These are phyloP conservation scores for Coprinopsis marcescibilis DNA, from an alignment of 768 basidiomycete genomes.

Conservation along the genomic window DNA sequence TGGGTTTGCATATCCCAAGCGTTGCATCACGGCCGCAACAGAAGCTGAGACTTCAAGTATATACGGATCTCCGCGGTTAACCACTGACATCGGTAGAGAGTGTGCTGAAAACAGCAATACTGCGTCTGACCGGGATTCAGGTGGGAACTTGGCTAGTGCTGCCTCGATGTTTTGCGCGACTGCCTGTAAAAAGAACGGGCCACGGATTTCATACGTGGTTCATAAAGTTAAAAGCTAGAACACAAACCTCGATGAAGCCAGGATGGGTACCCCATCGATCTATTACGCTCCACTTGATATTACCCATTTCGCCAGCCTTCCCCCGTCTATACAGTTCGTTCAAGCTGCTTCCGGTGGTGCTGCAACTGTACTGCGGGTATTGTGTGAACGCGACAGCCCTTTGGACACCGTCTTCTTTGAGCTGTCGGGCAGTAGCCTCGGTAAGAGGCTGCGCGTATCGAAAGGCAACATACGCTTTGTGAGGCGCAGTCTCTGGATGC, in stretches of 20 bases:
- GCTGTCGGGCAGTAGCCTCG: constrained; percentile 70
- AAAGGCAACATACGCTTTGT: constrained; percentile 95
- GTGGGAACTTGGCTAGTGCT: constrained; percentile 74
- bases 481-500: constrained; percentile 88
- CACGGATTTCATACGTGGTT: constrained; percentile 6
- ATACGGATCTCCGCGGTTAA: constrained; percentile 98
- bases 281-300: constrained; percentile 93
- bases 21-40: constrained; percentile 89
- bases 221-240: constrained; percentile 18
- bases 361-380: constrained; percentile 98
- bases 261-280: constrained; percentile 97
- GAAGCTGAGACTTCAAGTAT: constrained; percentile 91
- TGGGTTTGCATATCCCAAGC: constrained; percentile 73
- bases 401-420: constrained; percentile 87
- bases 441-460: constrained; percentile 90
- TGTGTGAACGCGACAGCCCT: constrained; percentile 95
- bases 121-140: constrained; percentile 61
- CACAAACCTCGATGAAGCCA: constrained; percentile 85
- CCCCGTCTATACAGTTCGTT: constrained; percentile 82
- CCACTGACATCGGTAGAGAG: constrained; percentile 95
- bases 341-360: constrained; percentile 94
- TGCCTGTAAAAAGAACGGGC: constrained; percentile 47
- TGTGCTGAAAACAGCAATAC: constrained; percentile 96
- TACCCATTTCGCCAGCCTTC: constrained; percentile 53
- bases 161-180: constrained; percentile 84